Evolutionary conservation across 225 moss, liverwort and hornwort genomes (phyloP), one percentile per base, ranked within the genome.

Genomic region (Sphagnum tenellum): DNA sequence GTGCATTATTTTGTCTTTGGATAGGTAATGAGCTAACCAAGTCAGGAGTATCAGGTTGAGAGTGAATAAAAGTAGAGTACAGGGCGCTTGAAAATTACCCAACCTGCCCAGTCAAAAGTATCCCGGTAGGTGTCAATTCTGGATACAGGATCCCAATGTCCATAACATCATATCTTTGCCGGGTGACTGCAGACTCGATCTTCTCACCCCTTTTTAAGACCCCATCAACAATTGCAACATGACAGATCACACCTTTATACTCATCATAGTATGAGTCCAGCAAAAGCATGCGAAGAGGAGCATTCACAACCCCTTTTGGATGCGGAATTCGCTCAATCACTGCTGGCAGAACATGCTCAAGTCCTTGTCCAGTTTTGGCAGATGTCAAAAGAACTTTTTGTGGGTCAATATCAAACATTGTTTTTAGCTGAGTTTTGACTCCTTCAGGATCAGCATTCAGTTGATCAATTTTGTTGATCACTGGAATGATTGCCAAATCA

Each of bases 191-290:
- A 45, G 86, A 88, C 13, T 86, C 74, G 44, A 96, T 87, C 75
- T 92, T 92, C 5, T 87, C 95, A 49, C 95, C 95, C 46, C 86
- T 88, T 67, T 83, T 89, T 60, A 96, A 65, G 58, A 78, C 84
- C 46, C 95, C 95, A 62, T 96, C 95, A 44, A 90, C 92, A 64
- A 96, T 85, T 12, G 92, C 92, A 50, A 96, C 88, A 70, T 96
- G 89, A 59, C 92, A 92, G 29, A 96, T 82, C 11, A 96, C 95
- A 10, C 95, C 95, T 71, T 88, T 85, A 73, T 90, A 96, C 57
- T 89, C 88, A 64, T 96, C 95, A 47, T 96, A 96, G 61, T 96
- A 96, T 7, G 95, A 92, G 65, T 96, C 95, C 50, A 96, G 78
- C 64, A 96, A 61, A 72, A 96, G 46, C 92, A 92, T 90, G 56